Conservation (phyloP, 2,329 filamentous ascomycete genomes). For the Alternaria alternata region DNA sequence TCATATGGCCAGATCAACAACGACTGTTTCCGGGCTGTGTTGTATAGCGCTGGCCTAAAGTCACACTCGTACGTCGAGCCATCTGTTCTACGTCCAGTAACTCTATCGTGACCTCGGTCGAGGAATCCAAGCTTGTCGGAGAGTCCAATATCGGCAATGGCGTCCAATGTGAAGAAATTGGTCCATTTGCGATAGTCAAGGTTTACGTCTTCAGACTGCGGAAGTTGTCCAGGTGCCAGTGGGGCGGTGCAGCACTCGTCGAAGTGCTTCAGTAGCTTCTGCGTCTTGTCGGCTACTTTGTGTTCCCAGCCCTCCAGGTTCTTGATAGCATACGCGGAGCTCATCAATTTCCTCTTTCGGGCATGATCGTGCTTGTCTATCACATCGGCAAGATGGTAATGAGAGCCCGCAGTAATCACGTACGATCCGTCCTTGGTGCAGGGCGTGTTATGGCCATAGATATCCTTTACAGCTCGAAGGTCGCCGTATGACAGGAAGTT, state of each 20-base stretch:
- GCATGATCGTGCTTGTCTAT: conserved; percentile 62
- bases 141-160: conserved; percentile 65
- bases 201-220: conserved; percentile 52
- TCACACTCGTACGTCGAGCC: conserved; percentile 58
- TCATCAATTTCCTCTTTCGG: conserved; percentile 58
- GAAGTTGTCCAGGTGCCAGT: conserved; percentile 29
- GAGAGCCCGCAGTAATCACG: conserved; percentile 55
- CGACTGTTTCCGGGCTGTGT: conserved; percentile 60
- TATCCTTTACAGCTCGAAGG: conserved; percentile 56
- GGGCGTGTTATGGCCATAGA: conserved; percentile 61
- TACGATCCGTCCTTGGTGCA: conserved; percentile 63
- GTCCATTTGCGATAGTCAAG: conserved; percentile 62
- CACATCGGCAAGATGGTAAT: conserved; percentile 63
- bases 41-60: conserved; percentile 59
- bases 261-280: conserved; percentile 55
- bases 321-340: conserved; percentile 7
- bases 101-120: conserved; percentile 58
- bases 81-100: conserved; percentile 55
- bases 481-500: conserved; percentile 45
- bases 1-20: conserved; percentile 61
- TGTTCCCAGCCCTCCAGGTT: conserved; percentile 53
- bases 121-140: conserved; percentile 62
- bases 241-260: conserved; percentile 55
- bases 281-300: conserved; percentile 63
- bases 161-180: conserved; percentile 66